These are phyloP conservation scores for Gelatoporia subvermispora DNA, from an alignment of 768 basidiomycete species.

Conservation along the genomic window DNA sequence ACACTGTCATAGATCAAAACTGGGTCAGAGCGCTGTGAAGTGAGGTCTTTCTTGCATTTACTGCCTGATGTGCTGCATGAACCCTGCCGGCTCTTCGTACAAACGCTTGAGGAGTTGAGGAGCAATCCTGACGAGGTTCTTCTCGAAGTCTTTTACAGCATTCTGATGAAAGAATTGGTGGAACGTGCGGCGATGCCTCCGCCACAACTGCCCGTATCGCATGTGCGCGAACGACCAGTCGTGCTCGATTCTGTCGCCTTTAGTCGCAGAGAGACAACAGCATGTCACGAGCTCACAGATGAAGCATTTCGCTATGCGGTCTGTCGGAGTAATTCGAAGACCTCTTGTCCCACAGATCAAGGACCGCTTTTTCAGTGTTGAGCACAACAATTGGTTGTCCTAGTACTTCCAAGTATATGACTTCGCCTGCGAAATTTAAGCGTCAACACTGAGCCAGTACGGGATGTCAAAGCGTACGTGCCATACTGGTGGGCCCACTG, in stretches of 20 bases:
- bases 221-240: conserved; percentile 3
- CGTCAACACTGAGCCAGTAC: too few relatives aligned
- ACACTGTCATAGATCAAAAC: conserved; percentile 12
- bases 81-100: conserved; percentile 1
- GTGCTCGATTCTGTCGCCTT: conserved; percentile 3
- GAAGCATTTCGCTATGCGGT: conserved; percentile 13
- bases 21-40: too few relatives aligned
- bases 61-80: conserved; percentile 5
- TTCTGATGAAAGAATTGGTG: conserved; percentile 6
- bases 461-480: background rate
- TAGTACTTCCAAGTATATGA: conserved; percentile 18
- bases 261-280: background rate
- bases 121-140: background rate
- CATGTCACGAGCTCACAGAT: background rate
- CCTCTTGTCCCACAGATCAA: conserved; percentile 27
- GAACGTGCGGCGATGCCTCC: conserved; percentile 10
- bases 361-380: conserved; percentile 21
- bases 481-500: conserved; percentile 2
- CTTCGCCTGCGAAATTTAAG: conserved; percentile 1
- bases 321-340: conserved; percentile 26
- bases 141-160: conserved; percentile 4
- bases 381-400: conserved; percentile 20
- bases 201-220: conserved; percentile 7
- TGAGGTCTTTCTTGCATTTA: background rate
- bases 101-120: conserved; percentile 1